Evolutionary conservation across 495 filamentous ascomycete genomes (phyloP).

Genomic region (Trichoderma erinaceum): DNA sequence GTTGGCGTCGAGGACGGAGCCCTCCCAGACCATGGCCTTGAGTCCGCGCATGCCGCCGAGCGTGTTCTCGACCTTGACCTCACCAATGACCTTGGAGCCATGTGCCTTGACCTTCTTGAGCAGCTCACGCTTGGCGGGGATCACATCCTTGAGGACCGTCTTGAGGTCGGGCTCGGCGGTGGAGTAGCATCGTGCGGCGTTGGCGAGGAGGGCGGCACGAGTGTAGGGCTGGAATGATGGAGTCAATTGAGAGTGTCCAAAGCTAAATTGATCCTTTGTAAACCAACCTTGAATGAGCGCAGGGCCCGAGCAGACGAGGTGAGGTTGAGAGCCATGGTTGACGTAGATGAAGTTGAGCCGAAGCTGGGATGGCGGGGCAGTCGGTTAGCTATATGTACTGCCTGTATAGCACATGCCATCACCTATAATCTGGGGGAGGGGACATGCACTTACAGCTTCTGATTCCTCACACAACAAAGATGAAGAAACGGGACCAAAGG

Average conservation of each 20-base stretch:
- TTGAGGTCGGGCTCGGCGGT: constrained; percentile 83
- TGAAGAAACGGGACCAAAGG: background rate
- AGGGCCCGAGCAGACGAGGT: constrained; percentile 42
- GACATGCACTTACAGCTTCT: background rate
- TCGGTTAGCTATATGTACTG: background rate
- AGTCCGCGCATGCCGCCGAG: constrained; percentile 96
- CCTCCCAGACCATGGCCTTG: constrained; percentile 98
- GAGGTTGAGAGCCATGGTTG: constrained; percentile 45
- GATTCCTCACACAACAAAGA: background rate
- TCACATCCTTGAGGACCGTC: constrained; percentile 67
- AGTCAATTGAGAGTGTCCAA: background rate
- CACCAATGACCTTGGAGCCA: constrained; percentile 75
- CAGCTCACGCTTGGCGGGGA: constrained; percentile 88
- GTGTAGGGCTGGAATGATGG: constrained; percentile 30
- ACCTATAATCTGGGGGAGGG: background rate
- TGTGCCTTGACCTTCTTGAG: constrained; percentile 85
- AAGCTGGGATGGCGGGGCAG: constrained; percentile 4
- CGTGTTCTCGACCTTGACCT: constrained; percentile 89
- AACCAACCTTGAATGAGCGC: constrained; percentile 15
- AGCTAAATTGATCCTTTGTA: no score
- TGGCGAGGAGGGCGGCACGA: constrained; percentile 23
- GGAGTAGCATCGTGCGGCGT: constrained; percentile 50
- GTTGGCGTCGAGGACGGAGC: constrained; percentile 90
- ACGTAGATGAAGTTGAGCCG: background rate
- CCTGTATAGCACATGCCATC: background rate